These are phyloP conservation scores for Fistulifera solaris DNA, from an alignment of 108 stramenopile species.

Conservation along the genomic window DNA sequence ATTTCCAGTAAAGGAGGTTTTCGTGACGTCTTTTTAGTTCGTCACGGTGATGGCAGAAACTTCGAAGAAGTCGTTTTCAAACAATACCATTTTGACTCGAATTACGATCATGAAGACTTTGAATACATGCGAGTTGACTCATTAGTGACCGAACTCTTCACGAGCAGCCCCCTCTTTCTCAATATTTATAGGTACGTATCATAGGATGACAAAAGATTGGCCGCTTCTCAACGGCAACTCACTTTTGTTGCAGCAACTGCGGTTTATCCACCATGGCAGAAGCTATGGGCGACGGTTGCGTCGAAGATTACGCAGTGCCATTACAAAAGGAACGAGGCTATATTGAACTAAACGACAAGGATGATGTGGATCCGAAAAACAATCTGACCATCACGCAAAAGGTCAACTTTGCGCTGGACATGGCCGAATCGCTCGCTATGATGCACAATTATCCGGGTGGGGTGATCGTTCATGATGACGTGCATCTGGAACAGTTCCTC, in stretches of 20 bases:
- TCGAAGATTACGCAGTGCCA: too few species aligned
- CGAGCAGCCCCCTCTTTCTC: neutral
- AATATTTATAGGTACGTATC: neutral
- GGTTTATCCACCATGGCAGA: too few species aligned
- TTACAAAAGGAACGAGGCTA: too few species aligned
- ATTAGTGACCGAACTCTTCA: neutral
- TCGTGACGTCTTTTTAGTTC: too few species aligned
- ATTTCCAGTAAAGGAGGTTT: too few species aligned
- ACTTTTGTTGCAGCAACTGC: too few species aligned
- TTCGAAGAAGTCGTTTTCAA: neutral
- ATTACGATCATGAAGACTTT: constrained; percentile 1
- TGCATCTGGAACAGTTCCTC: constrained; percentile 52
- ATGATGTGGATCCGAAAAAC: constrained; percentile 30
- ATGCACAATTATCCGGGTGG: constrained; percentile 49
- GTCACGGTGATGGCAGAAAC: neutral
- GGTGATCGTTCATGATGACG: constrained; percentile 62
- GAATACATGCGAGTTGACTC: constrained; percentile 4
- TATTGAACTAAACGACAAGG: too few species aligned
- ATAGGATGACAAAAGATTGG: too few species aligned
- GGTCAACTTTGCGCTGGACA: constrained; percentile 42
- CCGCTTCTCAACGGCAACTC: too few species aligned
- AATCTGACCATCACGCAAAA: constrained; percentile 39
- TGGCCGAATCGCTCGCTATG: constrained; percentile 53
- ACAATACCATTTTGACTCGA: neutral
- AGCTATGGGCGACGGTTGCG: too few species aligned